Evolutionary conservation across 306 rosid genomes (phyloP).

Genomic region (Lithocarpus polystachyus): DNA sequence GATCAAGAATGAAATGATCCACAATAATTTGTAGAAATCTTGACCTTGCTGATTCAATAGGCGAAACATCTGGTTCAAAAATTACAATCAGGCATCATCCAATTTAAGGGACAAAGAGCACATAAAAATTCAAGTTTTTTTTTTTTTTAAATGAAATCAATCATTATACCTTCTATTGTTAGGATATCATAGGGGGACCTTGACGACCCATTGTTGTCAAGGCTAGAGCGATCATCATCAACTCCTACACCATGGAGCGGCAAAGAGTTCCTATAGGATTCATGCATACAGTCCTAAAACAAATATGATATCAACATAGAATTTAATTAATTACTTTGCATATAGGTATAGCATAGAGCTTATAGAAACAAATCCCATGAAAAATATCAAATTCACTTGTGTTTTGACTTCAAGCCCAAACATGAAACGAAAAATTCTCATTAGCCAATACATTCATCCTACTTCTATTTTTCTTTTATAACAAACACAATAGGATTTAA

Average conservation of each 20-base stretch:
- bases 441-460: neutral
- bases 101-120: neutral
- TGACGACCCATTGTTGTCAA: conserved; percentile 64
- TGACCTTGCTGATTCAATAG: conserved; percentile 80
- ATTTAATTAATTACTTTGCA: neutral
- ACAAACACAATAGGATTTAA: too few species aligned
- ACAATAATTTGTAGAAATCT: conserved; percentile 79
- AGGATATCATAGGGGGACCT: conserved; percentile 51
- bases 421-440: neutral
- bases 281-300: conserved; percentile 70
- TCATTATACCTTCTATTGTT: conserved; percentile 56
- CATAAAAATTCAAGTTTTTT: neutral
- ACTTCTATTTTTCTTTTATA: neutral
- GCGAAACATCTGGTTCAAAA: conserved; percentile 61
- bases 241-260: conserved; percentile 70
- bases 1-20: conserved; percentile 69
- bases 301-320: neutral
- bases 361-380: neutral
- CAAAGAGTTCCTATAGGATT: conserved; percentile 55
- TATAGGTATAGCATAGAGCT: neutral
- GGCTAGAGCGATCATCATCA: conserved; percentile 78
- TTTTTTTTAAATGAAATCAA: neutral
- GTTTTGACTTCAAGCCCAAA: neutral
- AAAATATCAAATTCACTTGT: neutral
- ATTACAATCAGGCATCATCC: conserved; percentile 6